These are phyloP conservation scores for Fraxinus angustifolia DNA, from an alignment of 305 asterid genomes.

Conservation along the genomic window DNA sequence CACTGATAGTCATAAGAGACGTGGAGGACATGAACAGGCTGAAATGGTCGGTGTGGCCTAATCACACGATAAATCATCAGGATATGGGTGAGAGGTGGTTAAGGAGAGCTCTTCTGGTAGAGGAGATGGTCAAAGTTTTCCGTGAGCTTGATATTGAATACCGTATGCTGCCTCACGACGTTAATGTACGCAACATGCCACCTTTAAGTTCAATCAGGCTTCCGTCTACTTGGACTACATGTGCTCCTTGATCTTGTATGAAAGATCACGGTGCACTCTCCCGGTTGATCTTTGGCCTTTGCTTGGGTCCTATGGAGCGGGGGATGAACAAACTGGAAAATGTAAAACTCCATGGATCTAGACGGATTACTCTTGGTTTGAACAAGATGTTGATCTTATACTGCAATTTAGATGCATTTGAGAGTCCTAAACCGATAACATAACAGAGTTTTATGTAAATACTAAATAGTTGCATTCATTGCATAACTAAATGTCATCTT, in stretches of 20 bases:
- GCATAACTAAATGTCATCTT: neutral
- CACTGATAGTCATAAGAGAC: constrained; percentile 67
- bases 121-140: constrained; percentile 65
- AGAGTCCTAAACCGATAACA: neutral
- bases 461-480: neutral
- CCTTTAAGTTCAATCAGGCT: constrained; percentile 41
- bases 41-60: constrained; percentile 67
- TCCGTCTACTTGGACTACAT: constrained; percentile 63
- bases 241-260: constrained; percentile 22
- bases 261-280: neutral
- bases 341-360: neutral
- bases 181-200: constrained; percentile 62
- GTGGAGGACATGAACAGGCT: constrained; percentile 75
- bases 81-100: constrained; percentile 83
- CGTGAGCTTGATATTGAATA: constrained; percentile 74
- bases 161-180: constrained; percentile 62
- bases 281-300: neutral
- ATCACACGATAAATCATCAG: constrained; percentile 68
- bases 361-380: neutral
- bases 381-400: neutral
- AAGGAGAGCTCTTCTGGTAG: constrained; percentile 62
- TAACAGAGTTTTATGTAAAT: neutral
- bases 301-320: neutral
- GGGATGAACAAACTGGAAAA: neutral
- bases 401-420: neutral